Percentiles rank a stretch among this genome's conserved stretches.
Evolutionary conservation across 192 early-diverging fungal species (phyloP).

Genomic region (Rhizoclosmatium sp.): DNA sequence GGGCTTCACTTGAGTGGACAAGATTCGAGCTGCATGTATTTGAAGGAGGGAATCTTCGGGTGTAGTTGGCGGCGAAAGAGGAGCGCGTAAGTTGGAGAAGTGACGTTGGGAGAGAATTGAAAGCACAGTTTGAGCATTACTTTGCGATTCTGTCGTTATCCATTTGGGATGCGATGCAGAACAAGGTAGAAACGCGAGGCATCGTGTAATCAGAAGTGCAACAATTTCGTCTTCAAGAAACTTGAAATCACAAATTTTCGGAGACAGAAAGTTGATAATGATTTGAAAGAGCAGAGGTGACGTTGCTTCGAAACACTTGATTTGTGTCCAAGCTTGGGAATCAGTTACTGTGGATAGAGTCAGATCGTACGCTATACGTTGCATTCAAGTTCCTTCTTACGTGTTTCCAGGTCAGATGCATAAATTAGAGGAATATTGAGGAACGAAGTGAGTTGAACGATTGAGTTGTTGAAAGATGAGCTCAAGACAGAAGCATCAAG

Average conservation of each 20-base stretch:
- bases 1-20: slow-evolving; percentile 36
- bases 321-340: neutral
- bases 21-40: slow-evolving; percentile 29
- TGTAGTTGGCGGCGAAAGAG: neutral
- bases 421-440: neutral
- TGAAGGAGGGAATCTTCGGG: neutral
- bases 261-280: neutral
- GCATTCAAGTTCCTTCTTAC: neutral
- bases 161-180: neutral
- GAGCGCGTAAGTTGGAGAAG: neutral
- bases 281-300: neutral
- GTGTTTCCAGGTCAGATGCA: neutral
- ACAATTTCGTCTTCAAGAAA: neutral
- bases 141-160: neutral
- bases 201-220: neutral
- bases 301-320: neutral
- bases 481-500: too few species aligned
- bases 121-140: too few species aligned
- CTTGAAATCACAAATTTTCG: neutral
- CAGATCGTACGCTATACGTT: neutral
- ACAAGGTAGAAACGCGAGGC: too few species aligned
- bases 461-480: neutral
- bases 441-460: neutral
- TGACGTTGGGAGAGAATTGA: neutral
- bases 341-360: neutral